These are phyloP conservation scores for Flaveria linearis DNA, from an alignment of 129 eudicot genomes.

Conservation along the genomic window DNA sequence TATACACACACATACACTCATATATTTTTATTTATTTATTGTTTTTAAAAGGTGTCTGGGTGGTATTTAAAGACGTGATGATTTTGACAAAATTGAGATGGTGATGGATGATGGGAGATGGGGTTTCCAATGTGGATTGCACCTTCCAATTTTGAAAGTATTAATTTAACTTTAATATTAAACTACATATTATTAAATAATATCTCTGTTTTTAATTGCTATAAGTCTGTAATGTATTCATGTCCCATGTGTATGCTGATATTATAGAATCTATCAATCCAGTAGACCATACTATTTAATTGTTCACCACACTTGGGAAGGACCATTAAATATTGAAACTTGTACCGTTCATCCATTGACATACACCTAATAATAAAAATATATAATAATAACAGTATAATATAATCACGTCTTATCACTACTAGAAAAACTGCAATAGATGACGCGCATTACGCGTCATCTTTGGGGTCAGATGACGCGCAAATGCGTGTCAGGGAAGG, in stretches of 20 bases:
- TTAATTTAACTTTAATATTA: not conserved
- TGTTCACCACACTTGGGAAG: slow-evolving; percentile 28
- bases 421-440: too few relatives aligned
- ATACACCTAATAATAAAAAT: not conserved
- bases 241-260: slow-evolving; percentile 24
- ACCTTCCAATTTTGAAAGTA: slow-evolving; percentile 28
- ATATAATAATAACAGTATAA: not conserved
- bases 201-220: not conserved
- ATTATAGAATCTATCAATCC: slow-evolving; percentile 16
- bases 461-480: too few relatives aligned
- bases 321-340: slow-evolving; percentile 18
- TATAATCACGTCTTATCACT: too few relatives aligned
- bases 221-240: slow-evolving; percentile 12
- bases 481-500: too few relatives aligned
- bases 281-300: slow-evolving; percentile 28
- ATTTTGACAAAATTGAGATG: slow-evolving; percentile 43
- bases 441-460: too few relatives aligned
- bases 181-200: not conserved
- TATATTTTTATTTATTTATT: not conserved
- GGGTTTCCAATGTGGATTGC: slow-evolving; percentile 46
- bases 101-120: slow-evolving; percentile 33
- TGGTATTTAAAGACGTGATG: slow-evolving; percentile 33
- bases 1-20: not conserved
- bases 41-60: slow-evolving; percentile 4
- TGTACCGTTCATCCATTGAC: slow-evolving; percentile 20